phyloP scores from a whole-genome alignment of 23 red algal genomes.

The Agarophyton chilense region DNA sequence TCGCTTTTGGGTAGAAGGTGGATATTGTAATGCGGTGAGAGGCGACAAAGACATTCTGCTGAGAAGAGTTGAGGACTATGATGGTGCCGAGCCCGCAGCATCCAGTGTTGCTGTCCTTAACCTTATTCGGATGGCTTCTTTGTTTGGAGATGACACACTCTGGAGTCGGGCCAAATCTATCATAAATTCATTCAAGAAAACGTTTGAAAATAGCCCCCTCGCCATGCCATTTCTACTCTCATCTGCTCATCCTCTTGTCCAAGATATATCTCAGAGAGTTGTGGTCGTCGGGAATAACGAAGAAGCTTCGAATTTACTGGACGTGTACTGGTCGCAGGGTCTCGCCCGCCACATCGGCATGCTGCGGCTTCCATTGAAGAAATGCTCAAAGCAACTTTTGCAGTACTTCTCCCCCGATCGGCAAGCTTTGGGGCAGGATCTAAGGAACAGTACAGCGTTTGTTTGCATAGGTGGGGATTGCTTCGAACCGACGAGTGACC shows the following conservation, averaged over 20 bases:
- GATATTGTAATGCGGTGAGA: conserved; percentile 57
- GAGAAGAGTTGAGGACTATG: conserved; percentile 79
- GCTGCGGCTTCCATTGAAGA: conserved; percentile 47
- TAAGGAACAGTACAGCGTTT: conserved; percentile 33
- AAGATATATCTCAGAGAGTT: conserved; percentile 26
- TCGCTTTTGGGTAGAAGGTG: conserved; percentile 78
- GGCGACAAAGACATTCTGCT: conserved; percentile 64
- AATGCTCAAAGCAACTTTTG: not conserved
- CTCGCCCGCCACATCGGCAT: conserved; percentile 47
- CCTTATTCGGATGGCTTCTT: conserved; percentile 59
- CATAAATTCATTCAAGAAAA: conserved; percentile 52
- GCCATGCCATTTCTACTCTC: conserved; percentile 73
- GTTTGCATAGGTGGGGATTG: conserved; percentile 74
- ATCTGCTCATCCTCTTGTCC: conserved; percentile 41
- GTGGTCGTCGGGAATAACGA: conserved; percentile 66
- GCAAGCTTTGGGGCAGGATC: not conserved
- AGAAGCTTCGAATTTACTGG: conserved; percentile 47
- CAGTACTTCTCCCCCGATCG: conserved; percentile 28
- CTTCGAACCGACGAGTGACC: conserved; percentile 61
- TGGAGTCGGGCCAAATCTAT: conserved; percentile 21
- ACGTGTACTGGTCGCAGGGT: conserved; percentile 52
- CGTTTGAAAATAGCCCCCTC: conserved; percentile 54
- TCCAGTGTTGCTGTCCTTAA: conserved; percentile 72
- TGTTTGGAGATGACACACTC: conserved; percentile 56
- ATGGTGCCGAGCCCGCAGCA: conserved; percentile 76